Evolutionary conservation across 2,329 filamentous ascomycete genomes (phyloP), one percentile per base, ranked within the genome.

Genomic region (Didymella keratinophila): DNA sequence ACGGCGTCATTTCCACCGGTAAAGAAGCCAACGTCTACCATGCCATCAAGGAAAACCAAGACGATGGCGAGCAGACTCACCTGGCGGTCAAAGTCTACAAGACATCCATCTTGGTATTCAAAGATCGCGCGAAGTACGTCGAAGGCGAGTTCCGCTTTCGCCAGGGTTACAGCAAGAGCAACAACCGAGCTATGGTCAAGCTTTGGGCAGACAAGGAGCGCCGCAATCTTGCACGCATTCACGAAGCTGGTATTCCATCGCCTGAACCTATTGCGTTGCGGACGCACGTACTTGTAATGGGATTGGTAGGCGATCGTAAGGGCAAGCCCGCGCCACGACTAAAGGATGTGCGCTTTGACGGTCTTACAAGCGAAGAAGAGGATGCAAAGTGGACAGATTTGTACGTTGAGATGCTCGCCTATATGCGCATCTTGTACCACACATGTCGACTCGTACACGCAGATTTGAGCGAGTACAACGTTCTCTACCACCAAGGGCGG

Each of bases 11-110:
- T 68, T 97, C 92, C 61, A 99, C 95, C 0, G 95, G 95, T 55
- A 99, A 99, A 77, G 95, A 99, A 78, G 95, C 95, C 60, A 99
- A 99, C 76, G 95, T 99, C 25, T 99, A 99, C 79, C 92, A 96
- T 63, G 93, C 94, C 18, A 84, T 96, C 11, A 85, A 87, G 3
- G 81, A 86, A 48, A 80, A 82, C 1, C 81, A 84, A 2, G 83
- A 85, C 10, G 64, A 65, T 12, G 79, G 67, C 8, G 58, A 63
- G 20, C 80, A 86, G 0, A 79, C 88, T 0, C 92, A 97, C 71
- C 87, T 92, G 47, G 95, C 95, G 12, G 93, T 98, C 82, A 99
- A 99, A 80, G 92, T 99, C 49, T 99, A 99, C 86, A 99, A 99
- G 84, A 99, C 95, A 8, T 91, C 91, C 53, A 99, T 99, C 64